Evolutionary conservation across 1,139 yeast genomes (phyloP), one percentile per base, ranked within the genome.

Genomic region (Pneumocystis murina): DNA sequence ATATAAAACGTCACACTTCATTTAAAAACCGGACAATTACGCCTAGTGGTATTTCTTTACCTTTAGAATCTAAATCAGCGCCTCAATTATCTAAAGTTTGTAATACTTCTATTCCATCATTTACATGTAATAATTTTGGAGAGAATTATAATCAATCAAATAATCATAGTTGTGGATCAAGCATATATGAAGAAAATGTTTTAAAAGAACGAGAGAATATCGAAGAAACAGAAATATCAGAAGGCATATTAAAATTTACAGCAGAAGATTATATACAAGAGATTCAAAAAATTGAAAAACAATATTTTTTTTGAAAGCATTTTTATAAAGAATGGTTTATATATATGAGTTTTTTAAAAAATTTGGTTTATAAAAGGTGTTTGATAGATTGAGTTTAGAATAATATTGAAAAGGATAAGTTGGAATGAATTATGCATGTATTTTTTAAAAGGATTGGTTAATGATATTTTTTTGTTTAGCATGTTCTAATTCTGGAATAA

Each of bases 401-500:
- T 36, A 36, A 36, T 36, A 36, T 36, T 36, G 2, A 10, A 36
- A 10, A 14, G 39, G 39, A 14, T 36, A 36, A 36, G 16, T 10
- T 2, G 16, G 10, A 14, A 38, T 38, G n/a, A 38, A 38, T 14
- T 7, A 3, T 38, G n/a, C 40, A 12, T 38, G 40, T 16, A 36
- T 16, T 38, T 38, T 38, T 38, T 12, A 16, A 14, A 38, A 38
- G n/a, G n/a, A 38, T 14, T 12, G 4, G 16, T 38, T 14, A 38
- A 38, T 38, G 4, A 2, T 43, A 43, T 20, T 20, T 20, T 10
- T 43, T 43, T 20, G 10, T 59, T 38, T 17, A 38, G 43, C 30
- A 57, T 4, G 61, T 58, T 63, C 66, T 61, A 66, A 48, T 54
- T 62, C 65, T 28, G 67, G 67, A 39, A 66, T 61, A 8, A 60